phyloP scores from a whole-genome alignment of 257 asterid genomes.

The Solanum ossicruentum region DNA sequence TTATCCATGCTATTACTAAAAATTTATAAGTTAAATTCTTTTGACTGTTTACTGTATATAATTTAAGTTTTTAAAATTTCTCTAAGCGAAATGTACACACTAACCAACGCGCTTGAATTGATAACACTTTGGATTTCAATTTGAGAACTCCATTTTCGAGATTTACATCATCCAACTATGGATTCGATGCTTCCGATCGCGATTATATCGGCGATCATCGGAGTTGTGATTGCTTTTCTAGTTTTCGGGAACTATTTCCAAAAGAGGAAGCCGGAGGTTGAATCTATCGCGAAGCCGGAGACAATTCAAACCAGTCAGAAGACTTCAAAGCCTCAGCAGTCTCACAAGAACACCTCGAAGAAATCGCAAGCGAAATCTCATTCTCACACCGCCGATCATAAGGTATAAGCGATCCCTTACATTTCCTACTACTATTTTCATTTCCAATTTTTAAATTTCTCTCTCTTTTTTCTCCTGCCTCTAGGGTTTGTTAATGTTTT shows the following conservation, averaged over 20 bases:
- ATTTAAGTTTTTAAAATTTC: not conserved
- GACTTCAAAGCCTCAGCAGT: slow-evolving; percentile 24
- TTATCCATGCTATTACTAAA: not conserved
- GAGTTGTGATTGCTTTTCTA: slow-evolving; percentile 58
- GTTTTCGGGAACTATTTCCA: slow-evolving; percentile 56
- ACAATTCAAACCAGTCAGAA: slow-evolving; percentile 19
- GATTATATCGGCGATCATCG: slow-evolving; percentile 47
- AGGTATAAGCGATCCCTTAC: slow-evolving; percentile 27
- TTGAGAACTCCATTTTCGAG: not conserved
- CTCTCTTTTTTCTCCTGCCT: not conserved
- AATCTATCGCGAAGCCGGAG: slow-evolving; percentile 52
- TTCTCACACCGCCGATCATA: slow-evolving; percentile 59
- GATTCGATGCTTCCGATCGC: slow-evolving; percentile 44
- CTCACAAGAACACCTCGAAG: slow-evolving; percentile 17
- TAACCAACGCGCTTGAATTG: not conserved
- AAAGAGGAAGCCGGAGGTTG: slow-evolving; percentile 59
- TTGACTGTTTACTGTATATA: not conserved
- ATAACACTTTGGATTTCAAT: not conserved
- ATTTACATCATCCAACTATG: slow-evolving; percentile 17
- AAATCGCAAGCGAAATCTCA: slow-evolving; percentile 60
- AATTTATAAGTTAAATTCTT: not conserved
- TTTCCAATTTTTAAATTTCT: not conserved
- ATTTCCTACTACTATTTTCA: not conserved
- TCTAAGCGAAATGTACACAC: not conserved
- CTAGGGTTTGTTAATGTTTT: not conserved